Evolutionary conservation across 2,329 filamentous ascomycete species (phyloP), one percentile per base, ranked within the genome.

Genomic region (Sporothrix brasiliensis): DNA sequence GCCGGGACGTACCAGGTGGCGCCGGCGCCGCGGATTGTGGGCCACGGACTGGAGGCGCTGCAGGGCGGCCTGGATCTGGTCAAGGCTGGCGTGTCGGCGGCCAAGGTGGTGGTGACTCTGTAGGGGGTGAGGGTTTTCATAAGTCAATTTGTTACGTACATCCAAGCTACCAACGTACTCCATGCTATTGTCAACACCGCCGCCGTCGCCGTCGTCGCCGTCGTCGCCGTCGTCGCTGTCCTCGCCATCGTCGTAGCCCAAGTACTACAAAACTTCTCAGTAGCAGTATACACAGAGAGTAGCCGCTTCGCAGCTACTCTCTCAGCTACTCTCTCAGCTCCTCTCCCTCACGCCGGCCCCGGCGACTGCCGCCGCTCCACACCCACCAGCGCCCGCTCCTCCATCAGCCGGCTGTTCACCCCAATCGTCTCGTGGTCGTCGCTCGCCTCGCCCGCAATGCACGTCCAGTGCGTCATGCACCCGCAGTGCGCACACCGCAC

Each of bases 401-500:
- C 56, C 41, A 70, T 60, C 27, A 70, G 30, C 61, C 53, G 61
- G 13, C 52, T 67, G 53, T 70, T 70, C 44, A 67, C 44, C 11
- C 69, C 69, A 19, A 66, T 58, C 13, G 39, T 16, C 9, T 27
- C 44, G 44, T 52, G 10, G 19, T 61, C 34, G 1, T 1, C 34
- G 7, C 6, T 21, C 3, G 14, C 41, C 3, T 41, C 61, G 16
- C 44, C 49, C 11, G 24, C 44, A 6, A 34, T 10, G 13, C 39
- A 34, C 50, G 60, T 10, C 53, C 27, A 49, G 61, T 41, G 21
- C 19, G 69, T 70, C 24, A 70, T 4, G 27, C 72, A 68, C 21
- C 74, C 74, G 60, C 74, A 76, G 53, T 71, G 68, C 14, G 52
- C 53, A 14, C 69, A 71, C 21, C 69, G 69, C 19, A 60, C 61